Conservation (phyloP, 2,329 filamentous ascomycete species). For the Pseudogymnoascus sp. region DNA sequence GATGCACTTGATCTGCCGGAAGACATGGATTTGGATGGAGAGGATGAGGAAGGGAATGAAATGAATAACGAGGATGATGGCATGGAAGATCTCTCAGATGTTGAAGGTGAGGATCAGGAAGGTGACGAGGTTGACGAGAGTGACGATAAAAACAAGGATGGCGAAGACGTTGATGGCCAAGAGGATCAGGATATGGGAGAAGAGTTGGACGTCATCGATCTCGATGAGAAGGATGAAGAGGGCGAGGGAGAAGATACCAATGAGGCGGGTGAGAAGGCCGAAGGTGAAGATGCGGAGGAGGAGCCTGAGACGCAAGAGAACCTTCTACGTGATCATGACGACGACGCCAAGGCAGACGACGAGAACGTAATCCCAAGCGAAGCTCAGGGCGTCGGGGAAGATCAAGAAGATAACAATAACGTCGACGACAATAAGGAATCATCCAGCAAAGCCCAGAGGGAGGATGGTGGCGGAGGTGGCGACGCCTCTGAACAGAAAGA, state of each 20-base stretch:
- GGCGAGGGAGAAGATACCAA: conserved; percentile 38
- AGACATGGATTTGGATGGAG: conserved; percentile 61
- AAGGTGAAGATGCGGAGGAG: conserved; percentile 42
- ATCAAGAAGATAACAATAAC: conserved; percentile 52
- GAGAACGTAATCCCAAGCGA: conserved; percentile 60
- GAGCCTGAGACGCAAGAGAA: conserved; percentile 44
- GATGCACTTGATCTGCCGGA: conserved; percentile 63
- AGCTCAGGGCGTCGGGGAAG: conserved; percentile 55
- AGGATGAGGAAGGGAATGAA: conserved; percentile 41
- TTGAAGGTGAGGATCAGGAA: conserved; percentile 22
- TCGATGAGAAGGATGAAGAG: conserved; percentile 25
- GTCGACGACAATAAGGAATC: conserved; percentile 56
- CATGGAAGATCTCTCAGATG: conserved; percentile 21
- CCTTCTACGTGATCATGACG: conserved; percentile 32
- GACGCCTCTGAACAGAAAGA: conserved; percentile 57
- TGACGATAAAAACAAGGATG: conserved; percentile 39
- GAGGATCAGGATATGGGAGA: conserved; percentile 33
- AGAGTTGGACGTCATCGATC: conserved; percentile 27
- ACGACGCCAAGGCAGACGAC: conserved; percentile 45
- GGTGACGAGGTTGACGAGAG: conserved; percentile 30
- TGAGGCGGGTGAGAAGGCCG: conserved; percentile 42
- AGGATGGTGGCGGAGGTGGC: conserved; percentile 60
- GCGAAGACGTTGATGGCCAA: conserved; percentile 31
- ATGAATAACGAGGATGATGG: conserved; percentile 41
- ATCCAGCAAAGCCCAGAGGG: conserved; percentile 54